Conservation (phyloP, 129 eudicot species). For the Heracleum sosnowskyi region DNA sequence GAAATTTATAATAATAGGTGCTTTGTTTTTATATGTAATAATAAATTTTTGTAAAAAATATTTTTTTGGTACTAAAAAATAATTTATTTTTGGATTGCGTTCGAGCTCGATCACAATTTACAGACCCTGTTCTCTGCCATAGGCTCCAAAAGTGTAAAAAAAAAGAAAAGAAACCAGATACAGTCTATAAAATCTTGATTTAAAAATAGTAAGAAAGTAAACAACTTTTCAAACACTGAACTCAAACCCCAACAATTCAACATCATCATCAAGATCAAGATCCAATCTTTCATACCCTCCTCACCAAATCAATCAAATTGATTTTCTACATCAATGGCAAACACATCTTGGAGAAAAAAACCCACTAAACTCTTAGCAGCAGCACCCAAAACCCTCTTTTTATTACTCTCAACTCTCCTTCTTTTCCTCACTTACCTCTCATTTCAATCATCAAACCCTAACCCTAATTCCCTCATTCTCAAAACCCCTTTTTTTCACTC, state of each 20-base stretch:
- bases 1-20: too few species aligned
- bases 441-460: constrained; percentile 21
- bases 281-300: neutral
- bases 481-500: constrained; percentile 15
- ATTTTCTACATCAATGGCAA: constrained; percentile 96
- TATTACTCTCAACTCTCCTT: constrained; percentile 56
- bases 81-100: too few species aligned
- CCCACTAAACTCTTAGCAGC: constrained; percentile 45
- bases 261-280: neutral
- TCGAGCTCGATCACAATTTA: too few species aligned
- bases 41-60: too few species aligned
- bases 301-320: constrained; percentile 2
- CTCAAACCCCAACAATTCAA: neutral
- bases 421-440: constrained; percentile 53
- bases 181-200: too few species aligned
- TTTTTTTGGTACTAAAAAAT: too few species aligned
- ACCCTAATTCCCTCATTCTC: constrained; percentile 2
- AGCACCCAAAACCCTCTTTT: constrained; percentile 49
- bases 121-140: too few species aligned
- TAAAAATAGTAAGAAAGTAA: too few species aligned
- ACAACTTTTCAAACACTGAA: neutral
- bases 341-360: constrained; percentile 66
- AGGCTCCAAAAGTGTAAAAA: too few species aligned
- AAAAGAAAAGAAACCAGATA: too few species aligned
- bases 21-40: too few species aligned